Evolutionary conservation across 2,329 filamentous ascomycete species (phyloP), one percentile per base, ranked within the genome.

Genomic region (Colletotrichum kahawae): DNA sequence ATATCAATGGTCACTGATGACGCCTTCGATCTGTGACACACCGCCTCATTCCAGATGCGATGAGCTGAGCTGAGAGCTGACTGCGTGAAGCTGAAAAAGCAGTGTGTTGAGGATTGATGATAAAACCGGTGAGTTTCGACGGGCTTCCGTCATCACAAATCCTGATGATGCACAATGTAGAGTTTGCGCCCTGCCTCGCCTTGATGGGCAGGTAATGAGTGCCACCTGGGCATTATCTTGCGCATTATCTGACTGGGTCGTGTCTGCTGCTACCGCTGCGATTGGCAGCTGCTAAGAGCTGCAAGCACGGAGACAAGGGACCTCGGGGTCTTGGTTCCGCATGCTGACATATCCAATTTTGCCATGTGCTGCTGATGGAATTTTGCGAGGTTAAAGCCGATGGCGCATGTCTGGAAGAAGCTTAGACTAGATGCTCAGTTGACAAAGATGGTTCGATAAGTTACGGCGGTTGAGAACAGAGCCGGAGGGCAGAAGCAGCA

Each of bases 81-180:
- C 43, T 13, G 67, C 2, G 29, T 18, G 57, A 51, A 43, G 70
- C 64, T 69, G 70, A 57, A 51, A 62, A 70, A 70, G 33, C 72
- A 43, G 38, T 18, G 48, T 36, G 59, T 63, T 59, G 21, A 21
- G 24, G 13, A 18, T 65, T 71, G 62, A 16, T 64, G 43, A 76
- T 70, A n/a, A 12, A 67, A 66, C 43, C 6, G 57, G 27, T 31
- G 21, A 54, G 60, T n/a, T 75, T 76, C 75, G 71, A 76, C 36
- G 57, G 12, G 51, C 72, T 76, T 76, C 75, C 67, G 67, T 76
- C 75, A 76, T 76, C 51, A 56, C 67, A 64, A 71, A 75, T 66
- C 67, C 71, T 31, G 43, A 71, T 76, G 75, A 67, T 72, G 72
- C 68, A 63, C 57, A 56, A 72, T 48, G 43, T 57, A 36, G 33